phyloP scores from a whole-genome alignment of 345 rosid species.

The Pistacia integerrima region DNA sequence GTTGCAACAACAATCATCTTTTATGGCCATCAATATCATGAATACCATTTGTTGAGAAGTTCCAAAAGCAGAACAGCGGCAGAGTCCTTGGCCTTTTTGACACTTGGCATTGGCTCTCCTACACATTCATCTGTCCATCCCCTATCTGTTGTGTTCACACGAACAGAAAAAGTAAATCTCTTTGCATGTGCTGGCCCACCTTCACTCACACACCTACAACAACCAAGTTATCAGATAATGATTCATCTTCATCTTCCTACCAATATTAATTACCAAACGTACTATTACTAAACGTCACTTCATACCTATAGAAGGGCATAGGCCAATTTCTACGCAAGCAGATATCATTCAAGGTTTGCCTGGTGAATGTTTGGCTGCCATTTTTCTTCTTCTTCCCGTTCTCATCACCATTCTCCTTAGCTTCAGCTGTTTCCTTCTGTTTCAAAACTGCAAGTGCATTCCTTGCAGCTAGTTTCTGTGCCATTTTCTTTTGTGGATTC shows the following conservation, averaged over 20 bases:
- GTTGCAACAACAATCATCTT: neutral
- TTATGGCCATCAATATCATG: conserved; percentile 19
- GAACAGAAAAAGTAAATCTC: conserved; percentile 84
- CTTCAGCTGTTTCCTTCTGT: conserved; percentile 71
- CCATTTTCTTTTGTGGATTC: conserved; percentile 99
- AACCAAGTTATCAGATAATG: conserved; percentile 8
- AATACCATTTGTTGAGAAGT: conserved; percentile 58
- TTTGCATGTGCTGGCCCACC: conserved; percentile 99
- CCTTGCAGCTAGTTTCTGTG: conserved; percentile 98
- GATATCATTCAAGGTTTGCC: conserved; percentile 91
- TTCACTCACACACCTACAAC: conserved; percentile 76
- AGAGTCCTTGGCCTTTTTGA: conserved; percentile 97
- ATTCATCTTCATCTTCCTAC: too few relatives aligned
- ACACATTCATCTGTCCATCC: conserved; percentile 97
- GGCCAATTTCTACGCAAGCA: conserved; percentile 98
- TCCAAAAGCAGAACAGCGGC: conserved; percentile 85
- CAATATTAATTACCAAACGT: neutral
- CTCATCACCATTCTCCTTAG: conserved; percentile 51
- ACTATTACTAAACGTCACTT: neutral
- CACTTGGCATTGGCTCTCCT: conserved; percentile 98
- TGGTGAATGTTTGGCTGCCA: conserved; percentile 85
- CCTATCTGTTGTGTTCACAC: conserved; percentile 73
- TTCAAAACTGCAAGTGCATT: conserved; percentile 84
- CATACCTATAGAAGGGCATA: conserved; percentile 88
- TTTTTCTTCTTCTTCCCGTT: conserved; percentile 67